phyloP scores from a whole-genome alignment of 176 grass and related monocot species.

The Secale cereale region DNA sequence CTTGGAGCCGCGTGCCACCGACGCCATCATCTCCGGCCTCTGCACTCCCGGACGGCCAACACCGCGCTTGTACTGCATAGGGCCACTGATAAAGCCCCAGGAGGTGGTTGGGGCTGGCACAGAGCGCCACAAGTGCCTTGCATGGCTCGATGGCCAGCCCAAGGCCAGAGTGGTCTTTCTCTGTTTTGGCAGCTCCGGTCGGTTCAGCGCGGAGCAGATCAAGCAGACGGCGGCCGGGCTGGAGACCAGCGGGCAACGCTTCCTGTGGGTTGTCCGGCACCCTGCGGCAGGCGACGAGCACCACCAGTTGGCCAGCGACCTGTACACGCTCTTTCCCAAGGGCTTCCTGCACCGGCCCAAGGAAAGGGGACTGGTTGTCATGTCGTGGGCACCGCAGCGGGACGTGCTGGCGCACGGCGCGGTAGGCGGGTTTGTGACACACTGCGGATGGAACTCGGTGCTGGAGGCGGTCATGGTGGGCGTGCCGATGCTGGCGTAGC shows the following conservation, averaged over 20 bases:
- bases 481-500: slow-evolving; percentile 38
- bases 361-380: background rate
- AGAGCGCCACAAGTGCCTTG: background rate
- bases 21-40: slow-evolving; percentile 18
- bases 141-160: slow-evolving; percentile 40
- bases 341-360: slow-evolving; percentile 31
- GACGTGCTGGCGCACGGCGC: slow-evolving; percentile 24
- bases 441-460: slow-evolving; percentile 55
- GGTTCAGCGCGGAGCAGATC: slow-evolving; percentile 25
- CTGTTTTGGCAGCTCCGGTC: slow-evolving; percentile 46
- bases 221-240: slow-evolving; percentile 33
- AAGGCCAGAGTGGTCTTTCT: slow-evolving; percentile 43
- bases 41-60: slow-evolving; percentile 19
- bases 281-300: too few species aligned
- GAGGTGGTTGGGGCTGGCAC: background rate
- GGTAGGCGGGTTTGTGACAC: slow-evolving; percentile 41
- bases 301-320: background rate
- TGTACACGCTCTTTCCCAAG: slow-evolving; percentile 9
- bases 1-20: background rate
- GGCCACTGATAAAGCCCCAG: slow-evolving; percentile 32
- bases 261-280: slow-evolving; percentile 41
- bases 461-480: slow-evolving; percentile 22
- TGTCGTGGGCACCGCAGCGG: slow-evolving; percentile 34
- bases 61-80: slow-evolving; percentile 22
- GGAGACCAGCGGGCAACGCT: slow-evolving; percentile 31